Conservation (phyloP, 495 filamentous ascomycete genomes). For the Lepidopterella palustris region DNA sequence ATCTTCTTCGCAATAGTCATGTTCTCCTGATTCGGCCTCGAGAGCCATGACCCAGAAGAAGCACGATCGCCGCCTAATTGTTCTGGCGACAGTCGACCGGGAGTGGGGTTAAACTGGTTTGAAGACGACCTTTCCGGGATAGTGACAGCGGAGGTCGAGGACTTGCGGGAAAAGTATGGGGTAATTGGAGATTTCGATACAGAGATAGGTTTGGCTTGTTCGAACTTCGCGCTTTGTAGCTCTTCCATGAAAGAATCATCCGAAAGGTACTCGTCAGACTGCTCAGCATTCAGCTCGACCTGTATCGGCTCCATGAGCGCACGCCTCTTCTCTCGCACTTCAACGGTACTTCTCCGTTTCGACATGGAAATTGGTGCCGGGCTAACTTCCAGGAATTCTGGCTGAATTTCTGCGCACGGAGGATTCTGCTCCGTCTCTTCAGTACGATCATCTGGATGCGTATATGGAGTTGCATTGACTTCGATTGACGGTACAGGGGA, state of each 20-base stretch:
- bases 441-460: neutral
- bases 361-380: conserved; percentile 1
- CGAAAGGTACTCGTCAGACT: conserved; percentile 56
- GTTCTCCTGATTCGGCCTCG: conserved; percentile 19
- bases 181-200: conserved; percentile 81
- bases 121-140: conserved; percentile 15
- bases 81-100: conserved; percentile 17
- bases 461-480: neutral
- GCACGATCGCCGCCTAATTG: conserved; percentile 7
- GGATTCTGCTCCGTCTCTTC: conserved; percentile 6
- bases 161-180: conserved; percentile 47
- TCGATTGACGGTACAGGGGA: conserved; percentile 11
- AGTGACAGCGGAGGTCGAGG: conserved; percentile 26
- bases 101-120: neutral
- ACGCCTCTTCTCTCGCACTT: conserved; percentile 27
- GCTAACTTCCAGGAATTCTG: neutral
- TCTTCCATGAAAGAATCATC: conserved; percentile 90
- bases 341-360: conserved; percentile 10
- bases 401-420: neutral
- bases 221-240: conserved; percentile 70
- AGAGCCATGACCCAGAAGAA: conserved; percentile 18
- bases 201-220: conserved; percentile 76
- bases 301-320: conserved; percentile 33
- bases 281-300: conserved; percentile 28
- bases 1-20: conserved; percentile 59